phyloP scores from a whole-genome alignment of 441 rosid genomes.

The Erysimum cheiri region DNA sequence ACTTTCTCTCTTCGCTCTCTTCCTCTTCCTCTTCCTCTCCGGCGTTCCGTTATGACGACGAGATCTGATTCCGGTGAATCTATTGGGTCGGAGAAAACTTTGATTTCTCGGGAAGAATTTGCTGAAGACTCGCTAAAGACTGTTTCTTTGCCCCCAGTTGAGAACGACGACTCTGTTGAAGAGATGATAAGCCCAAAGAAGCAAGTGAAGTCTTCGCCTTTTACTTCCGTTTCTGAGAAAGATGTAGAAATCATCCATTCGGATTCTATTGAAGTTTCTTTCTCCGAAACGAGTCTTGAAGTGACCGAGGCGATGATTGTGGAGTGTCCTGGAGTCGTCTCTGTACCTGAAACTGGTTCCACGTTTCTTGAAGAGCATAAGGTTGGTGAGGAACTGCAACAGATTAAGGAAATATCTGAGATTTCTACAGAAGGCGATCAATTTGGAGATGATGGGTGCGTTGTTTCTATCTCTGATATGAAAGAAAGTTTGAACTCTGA shows the following conservation, averaged over 20 bases:
- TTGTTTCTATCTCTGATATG: conserved; percentile 33
- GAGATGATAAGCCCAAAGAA: conserved; percentile 41
- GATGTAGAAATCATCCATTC: conserved; percentile 32
- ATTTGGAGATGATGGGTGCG: conserved; percentile 26
- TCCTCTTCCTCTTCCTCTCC: conserved; percentile 6
- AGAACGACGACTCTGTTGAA: conserved; percentile 32
- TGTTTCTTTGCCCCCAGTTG: conserved; percentile 30
- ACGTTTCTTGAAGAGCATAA: conserved; percentile 32
- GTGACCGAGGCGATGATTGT: conserved; percentile 37
- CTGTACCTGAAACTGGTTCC: conserved; percentile 27
- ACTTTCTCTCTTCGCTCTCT: too few species aligned
- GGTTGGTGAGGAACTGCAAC: conserved; percentile 20
- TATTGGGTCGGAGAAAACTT: background rate
- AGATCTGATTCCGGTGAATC: conserved; percentile 32
- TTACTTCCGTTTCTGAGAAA: conserved; percentile 35
- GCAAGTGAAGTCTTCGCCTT: conserved; percentile 41
- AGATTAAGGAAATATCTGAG: conserved; percentile 32
- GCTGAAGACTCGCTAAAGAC: conserved; percentile 26
- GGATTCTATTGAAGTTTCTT: conserved; percentile 31
- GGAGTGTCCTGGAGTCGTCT: conserved; percentile 20
- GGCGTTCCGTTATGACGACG: conserved; percentile 22
- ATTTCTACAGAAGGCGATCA: conserved; percentile 20
- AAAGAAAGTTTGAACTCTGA: conserved; percentile 31
- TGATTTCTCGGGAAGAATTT: background rate
- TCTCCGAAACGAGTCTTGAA: conserved; percentile 33